Evolutionary conservation across 2,329 filamentous ascomycete species (phyloP), one percentile per base, ranked within the genome.

Genomic region (Chrysoporthe deuterocubensis): DNA sequence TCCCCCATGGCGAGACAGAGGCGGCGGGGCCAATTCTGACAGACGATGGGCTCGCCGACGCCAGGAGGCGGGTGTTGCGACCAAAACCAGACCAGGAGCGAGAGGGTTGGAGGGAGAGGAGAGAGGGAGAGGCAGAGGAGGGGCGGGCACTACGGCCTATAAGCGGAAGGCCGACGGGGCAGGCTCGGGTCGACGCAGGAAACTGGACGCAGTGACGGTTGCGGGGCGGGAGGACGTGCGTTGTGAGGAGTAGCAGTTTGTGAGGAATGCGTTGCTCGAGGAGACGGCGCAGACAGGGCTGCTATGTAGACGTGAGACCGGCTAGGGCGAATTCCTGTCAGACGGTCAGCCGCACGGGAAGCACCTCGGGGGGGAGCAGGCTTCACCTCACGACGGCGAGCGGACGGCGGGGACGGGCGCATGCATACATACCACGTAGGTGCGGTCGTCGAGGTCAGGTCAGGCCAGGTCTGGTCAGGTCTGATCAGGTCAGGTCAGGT

Each of bases 1-100:
- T 85, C 83, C 64, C 80, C 74, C 84, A 87, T 87, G 56, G 70
- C 78, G 75, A 43, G 21, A 44, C 13, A 16, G n/a, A 43, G 73
- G 11, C 26, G 32, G 67, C 43, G 16, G 57, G 43, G 5, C 52
- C 62, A 37, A 8, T 52, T 40, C 48, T 21, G 42, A 18, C 26
- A 18, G 37, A 59, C 21, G 14, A 7, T 44, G 8, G 58, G 42
- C 43, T 46, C 18, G 59, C 13, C 59, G 43, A 42, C 26, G 42
- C 21, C 59, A 9, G 26, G 21, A 48, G 21, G 32, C 43, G 32
- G 37, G 43, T 14, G 13, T 32, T 34, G 43, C 26, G 58, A 61
- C 42, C 40, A 46, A 26, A 44, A 16, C 9, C 40, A 32, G 58
- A 60, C 32, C 18, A 44, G n/a, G 18, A 34, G 4, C 44, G 43